Evolutionary conservation across 2,329 filamentous ascomycete genomes (phyloP), one percentile per base, ranked within the genome.

Genomic region (Taxawa tesnikishii): DNA sequence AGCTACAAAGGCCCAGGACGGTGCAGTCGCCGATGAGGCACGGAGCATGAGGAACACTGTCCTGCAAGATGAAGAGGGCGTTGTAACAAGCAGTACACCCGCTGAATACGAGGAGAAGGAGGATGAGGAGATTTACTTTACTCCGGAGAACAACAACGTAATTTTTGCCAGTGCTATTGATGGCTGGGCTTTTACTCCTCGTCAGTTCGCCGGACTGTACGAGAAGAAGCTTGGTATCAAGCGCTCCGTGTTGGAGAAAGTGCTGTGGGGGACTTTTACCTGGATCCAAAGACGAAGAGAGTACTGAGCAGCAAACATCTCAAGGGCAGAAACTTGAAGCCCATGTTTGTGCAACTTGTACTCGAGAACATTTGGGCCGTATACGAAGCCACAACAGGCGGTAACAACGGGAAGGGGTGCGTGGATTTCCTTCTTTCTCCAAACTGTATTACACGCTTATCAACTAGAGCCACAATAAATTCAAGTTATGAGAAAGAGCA

Each of bases 181-280:
- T 51, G 90, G 90, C n/a, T 98, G 90, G 90, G 90, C 90, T 3
- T 98, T 98, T 49, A 98, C 90, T 0, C 79, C 94, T 30, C 75
- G 85, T 31, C 90, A 98, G 48, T 98, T 98, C 53, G 87, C 90
- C 12, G 74, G 74, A 23, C 63, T 96, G 16, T 98, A 96, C 51
- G 88, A 96, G 59, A 93, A 87, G 65, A 98, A 98, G 56, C 70
- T 98, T 5, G 88, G 90, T 10, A 92, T 96, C 56, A 96, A 94
- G 59, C 73, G 87, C 28, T 75, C 75, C 15, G 60, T 83, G 1
- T 70, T 98, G 51, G 87, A 98, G 57, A 94, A 90, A 52, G 84
- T 94, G 0, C 68, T 98, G 0, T 98, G 90, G 90, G 90, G 90
- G 88, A 85, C 53, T 98, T 83, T 54, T 98, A 94, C 55, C 64